A percentile compares a stretch with the other conserved stretches of the same genome.
Conservation (phyloP, 768 basidiomycete species). For the Gloeopeniophorella convolvens region DNA sequence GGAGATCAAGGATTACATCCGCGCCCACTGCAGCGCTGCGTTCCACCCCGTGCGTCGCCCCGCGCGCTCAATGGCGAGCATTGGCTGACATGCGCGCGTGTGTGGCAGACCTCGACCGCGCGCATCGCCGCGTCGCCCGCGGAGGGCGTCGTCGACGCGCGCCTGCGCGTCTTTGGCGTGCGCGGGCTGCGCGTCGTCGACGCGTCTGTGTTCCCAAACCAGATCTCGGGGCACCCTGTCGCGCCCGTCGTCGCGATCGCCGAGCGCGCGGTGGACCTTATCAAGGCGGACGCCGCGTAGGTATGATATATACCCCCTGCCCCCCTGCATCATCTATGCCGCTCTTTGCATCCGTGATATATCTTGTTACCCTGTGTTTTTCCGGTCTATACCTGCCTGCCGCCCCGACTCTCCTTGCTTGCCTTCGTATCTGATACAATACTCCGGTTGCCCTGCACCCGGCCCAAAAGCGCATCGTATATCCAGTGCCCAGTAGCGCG, state of each 20-base stretch:
- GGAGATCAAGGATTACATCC: constrained; percentile 19
- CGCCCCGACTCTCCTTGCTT: too few species aligned
- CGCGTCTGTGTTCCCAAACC: constrained; percentile 17
- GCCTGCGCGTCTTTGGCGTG: constrained; percentile 38
- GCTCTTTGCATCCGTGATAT: too few species aligned
- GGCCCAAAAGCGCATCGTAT: too few species aligned
- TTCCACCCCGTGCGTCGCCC: constrained; percentile 31
- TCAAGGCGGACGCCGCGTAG: constrained; percentile 5
- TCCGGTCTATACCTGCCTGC: too few species aligned
- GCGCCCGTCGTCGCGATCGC: constrained; percentile 10
- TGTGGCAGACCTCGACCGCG: constrained; percentile 13
- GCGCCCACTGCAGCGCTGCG: not conserved
- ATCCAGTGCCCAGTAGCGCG: too few species aligned
- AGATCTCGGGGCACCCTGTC: constrained; percentile 11
- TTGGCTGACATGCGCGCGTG: not conserved
- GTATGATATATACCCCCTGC: not conserved
- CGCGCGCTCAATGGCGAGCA: too few species aligned
- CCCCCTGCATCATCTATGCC: too few species aligned
- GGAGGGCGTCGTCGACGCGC: constrained; percentile 37
- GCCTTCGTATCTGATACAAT: too few species aligned
- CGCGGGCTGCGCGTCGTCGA: constrained; percentile 34
- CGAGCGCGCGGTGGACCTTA: constrained; percentile 10
- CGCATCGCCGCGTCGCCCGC: constrained; percentile 9
- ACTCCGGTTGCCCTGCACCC: too few species aligned
- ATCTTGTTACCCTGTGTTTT: too few species aligned